A percentile compares a stretch with the other conserved stretches of the same genome.
Evolutionary conservation across 75 land plant genomes (phyloP).

Genomic region (Picea sitchensis): DNA sequence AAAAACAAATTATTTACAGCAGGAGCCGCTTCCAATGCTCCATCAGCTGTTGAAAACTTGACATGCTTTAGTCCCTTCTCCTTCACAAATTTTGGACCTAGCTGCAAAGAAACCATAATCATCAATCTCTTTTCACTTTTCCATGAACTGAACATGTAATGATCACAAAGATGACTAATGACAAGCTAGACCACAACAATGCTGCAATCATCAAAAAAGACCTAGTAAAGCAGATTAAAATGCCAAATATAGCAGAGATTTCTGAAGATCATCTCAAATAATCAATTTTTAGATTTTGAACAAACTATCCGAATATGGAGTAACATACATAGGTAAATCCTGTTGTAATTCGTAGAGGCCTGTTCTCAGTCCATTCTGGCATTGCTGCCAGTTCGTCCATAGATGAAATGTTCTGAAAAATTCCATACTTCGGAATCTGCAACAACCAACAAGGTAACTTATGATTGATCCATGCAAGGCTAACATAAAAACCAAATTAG

Average conservation of each 20-base stretch:
- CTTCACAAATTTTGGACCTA: slow-evolving; percentile 68
- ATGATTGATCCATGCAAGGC: not conserved
- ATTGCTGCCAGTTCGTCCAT: slow-evolving; percentile 69
- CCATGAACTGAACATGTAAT: not conserved
- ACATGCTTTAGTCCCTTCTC: slow-evolving; percentile 83
- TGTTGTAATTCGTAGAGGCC: slow-evolving; percentile 89
- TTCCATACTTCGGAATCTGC: slow-evolving; percentile 96
- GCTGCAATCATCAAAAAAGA: not conserved
- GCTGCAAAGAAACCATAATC: slow-evolving; percentile 32
- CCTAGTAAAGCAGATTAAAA: not conserved
- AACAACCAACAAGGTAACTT: not conserved
- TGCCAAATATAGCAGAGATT: not conserved
- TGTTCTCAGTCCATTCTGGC: slow-evolving; percentile 83
- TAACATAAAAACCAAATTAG: not conserved
- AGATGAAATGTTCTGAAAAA: slow-evolving; percentile 84
- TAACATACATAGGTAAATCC: slow-evolving; percentile 78
- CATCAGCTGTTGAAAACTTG: slow-evolving; percentile 87
- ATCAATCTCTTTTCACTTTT: not conserved
- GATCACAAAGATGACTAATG: not conserved
- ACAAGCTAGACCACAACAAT: not conserved
- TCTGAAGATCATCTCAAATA: not conserved
- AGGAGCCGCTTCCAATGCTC: slow-evolving; percentile 97
- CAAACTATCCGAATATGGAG: slow-evolving; percentile 1
- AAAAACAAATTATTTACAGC: slow-evolving; percentile 51
- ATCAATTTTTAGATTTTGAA: not conserved